These are phyloP conservation scores for Auriscalpium vulgare DNA, from an alignment of 768 basidiomycete genomes.

Conservation along the genomic window DNA sequence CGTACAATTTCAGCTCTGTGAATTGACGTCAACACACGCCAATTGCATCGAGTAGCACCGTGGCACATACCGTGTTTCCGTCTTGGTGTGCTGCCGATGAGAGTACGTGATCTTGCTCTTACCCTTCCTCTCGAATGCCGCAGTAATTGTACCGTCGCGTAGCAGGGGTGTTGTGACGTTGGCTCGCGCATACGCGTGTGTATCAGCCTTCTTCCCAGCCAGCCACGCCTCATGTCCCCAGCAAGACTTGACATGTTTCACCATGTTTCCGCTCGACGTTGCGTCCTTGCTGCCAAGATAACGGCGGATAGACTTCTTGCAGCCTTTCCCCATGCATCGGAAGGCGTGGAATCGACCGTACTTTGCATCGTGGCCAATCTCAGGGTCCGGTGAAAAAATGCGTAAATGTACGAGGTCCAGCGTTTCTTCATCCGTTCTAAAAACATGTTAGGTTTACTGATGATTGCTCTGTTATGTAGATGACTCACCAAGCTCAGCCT, in stretches of 20 bases:
- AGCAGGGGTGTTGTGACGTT: not conserved
- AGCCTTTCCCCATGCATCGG: conserved; percentile 16
- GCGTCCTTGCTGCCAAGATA: conserved; percentile 21
- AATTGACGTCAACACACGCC: not conserved
- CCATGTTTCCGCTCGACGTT: conserved; percentile 6
- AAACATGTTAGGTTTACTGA: no score
- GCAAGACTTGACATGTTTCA: not conserved
- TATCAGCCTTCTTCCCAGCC: not conserved
- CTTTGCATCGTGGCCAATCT: conserved; percentile 14
- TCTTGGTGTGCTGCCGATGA: not conserved
- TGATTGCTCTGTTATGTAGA: no score
- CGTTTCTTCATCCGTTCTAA: not conserved
- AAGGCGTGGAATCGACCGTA: conserved; percentile 17
- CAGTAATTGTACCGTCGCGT: conserved; percentile 1
- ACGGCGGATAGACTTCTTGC: conserved; percentile 9
- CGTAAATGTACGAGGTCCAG: conserved; percentile 22
- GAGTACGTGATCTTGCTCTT: not conserved
- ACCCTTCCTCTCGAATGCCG: not conserved
- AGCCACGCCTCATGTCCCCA: not conserved
- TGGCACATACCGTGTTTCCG: not conserved
- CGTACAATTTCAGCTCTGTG: not conserved
- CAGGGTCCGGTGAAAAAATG: conserved; percentile 16
- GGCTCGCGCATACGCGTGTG: not conserved
- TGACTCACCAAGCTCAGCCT: no score
- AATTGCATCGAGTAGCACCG: not conserved